Percentiles rank a stretch among this genome's conserved stretches.
Evolutionary conservation across 2,329 filamentous ascomycete species (phyloP).

Genomic region (Xenoacremonium recifei): DNA sequence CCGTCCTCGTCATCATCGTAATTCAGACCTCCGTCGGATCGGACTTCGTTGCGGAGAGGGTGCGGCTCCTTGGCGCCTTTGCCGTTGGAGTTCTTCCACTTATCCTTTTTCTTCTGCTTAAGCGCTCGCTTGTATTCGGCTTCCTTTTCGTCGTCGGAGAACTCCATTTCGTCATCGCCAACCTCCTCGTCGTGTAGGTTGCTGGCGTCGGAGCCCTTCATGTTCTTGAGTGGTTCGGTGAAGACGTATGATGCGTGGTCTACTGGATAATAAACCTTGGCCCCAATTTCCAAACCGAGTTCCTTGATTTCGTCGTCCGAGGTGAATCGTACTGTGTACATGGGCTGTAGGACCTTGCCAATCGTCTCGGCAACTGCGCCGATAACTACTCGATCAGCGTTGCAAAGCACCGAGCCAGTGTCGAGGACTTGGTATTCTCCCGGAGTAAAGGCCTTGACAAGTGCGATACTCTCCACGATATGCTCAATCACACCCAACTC

Average conservation of each 20-base stretch:
- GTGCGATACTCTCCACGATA: conserved; percentile 73
- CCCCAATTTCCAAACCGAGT: conserved; percentile 65
- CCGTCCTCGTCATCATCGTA: conserved; percentile 70
- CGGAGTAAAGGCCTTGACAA: conserved; percentile 75
- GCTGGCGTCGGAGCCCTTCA: conserved; percentile 90
- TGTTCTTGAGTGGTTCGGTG: conserved; percentile 72
- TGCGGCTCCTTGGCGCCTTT: conserved; percentile 37
- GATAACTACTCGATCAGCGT: conserved; percentile 70
- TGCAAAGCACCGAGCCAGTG: conserved; percentile 78
- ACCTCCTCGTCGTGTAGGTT: conserved; percentile 95
- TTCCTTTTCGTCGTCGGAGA: conserved; percentile 95
- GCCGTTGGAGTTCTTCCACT: conserved; percentile 41
- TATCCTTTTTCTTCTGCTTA: conserved; percentile 64
- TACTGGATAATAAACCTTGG: conserved; percentile 75
- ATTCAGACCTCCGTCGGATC: conserved; percentile 49
- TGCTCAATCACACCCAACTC: conserved; percentile 74
- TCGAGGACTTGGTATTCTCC: conserved; percentile 87
- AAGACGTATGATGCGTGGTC: conserved; percentile 81
- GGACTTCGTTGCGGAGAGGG: conserved; percentile 39
- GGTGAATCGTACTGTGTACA: conserved; percentile 80
- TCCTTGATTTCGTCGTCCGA: conserved; percentile 66
- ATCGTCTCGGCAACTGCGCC: conserved; percentile 84
- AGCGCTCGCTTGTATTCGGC: conserved; percentile 71
- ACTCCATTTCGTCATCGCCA: conserved; percentile 82
- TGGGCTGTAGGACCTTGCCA: conserved; percentile 79